Conservation (phyloP, 768 basidiomycete genomes). For the Phaeolepiota aurea region DNA sequence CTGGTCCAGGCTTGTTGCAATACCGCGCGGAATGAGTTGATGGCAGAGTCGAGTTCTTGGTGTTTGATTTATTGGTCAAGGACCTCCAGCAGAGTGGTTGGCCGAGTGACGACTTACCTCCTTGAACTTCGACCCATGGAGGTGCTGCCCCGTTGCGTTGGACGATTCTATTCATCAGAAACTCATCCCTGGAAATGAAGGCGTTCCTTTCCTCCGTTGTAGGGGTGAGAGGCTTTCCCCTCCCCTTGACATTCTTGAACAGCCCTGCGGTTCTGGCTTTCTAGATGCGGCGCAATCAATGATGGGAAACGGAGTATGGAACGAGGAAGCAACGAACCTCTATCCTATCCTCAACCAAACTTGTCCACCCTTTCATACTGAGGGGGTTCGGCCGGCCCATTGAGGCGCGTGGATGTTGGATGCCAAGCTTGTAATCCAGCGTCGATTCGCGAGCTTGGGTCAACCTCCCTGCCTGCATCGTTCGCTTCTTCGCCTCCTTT, state of each 20-base stretch:
- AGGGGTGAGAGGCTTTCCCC: constrained; percentile 32
- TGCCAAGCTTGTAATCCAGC: constrained; percentile 68
- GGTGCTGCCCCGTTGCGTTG: constrained; percentile 77
- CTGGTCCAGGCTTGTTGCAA: constrained; percentile 68
- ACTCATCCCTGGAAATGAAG: constrained; percentile 69
- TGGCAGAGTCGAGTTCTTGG: constrained; percentile 59
- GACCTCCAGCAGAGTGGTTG: background rate
- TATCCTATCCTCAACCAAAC: constrained; percentile 71
- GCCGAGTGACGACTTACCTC: constrained; percentile 49
- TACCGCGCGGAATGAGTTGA: constrained; percentile 53
- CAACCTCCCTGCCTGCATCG: constrained; percentile 45
- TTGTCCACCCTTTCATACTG: constrained; percentile 66
- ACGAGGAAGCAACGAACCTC: constrained; percentile 42
- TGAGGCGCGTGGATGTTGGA: constrained; percentile 19
- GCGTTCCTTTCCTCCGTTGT: constrained; percentile 37
- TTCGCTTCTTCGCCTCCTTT: constrained; percentile 43
- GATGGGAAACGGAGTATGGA: background rate
- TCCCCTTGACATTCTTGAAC: constrained; percentile 67
- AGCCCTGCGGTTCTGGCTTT: constrained; percentile 58
- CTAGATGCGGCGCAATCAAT: constrained; percentile 23
- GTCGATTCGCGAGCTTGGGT: constrained; percentile 62
- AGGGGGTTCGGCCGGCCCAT: constrained; percentile 42
- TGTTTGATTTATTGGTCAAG: background rate
- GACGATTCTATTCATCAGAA: constrained; percentile 80
- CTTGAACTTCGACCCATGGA: constrained; percentile 81